Evolutionary conservation across 257 asterid species (phyloP).

Genomic region (Catharanthus roseus): DNA sequence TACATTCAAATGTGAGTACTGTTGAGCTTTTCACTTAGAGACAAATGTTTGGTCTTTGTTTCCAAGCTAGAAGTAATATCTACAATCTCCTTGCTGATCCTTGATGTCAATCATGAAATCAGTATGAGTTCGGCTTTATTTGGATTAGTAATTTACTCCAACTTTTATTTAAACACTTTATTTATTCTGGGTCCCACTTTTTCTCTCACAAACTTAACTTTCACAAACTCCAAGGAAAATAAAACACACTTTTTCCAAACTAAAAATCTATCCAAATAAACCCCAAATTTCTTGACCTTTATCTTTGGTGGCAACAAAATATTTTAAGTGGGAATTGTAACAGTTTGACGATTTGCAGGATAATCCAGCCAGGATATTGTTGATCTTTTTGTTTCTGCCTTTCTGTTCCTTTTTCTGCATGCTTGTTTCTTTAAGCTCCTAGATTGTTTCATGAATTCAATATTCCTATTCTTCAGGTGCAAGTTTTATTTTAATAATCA

Average conservation of each 20-base stretch:
- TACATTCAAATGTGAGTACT: slow-evolving; percentile 68
- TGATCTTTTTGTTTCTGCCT: not conserved
- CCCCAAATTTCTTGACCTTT: too few species aligned
- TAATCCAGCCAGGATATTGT: not conserved
- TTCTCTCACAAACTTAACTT: too few species aligned
- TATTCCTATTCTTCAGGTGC: not conserved
- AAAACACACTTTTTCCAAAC: too few species aligned
- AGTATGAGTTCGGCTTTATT: not conserved
- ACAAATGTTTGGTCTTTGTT: not conserved
- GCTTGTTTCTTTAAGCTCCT: not conserved
- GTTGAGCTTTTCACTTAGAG: slow-evolving; percentile 1
- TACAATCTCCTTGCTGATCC: not conserved
- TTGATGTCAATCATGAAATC: not conserved
- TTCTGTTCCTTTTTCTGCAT: not conserved
- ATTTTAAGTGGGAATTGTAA: not conserved
- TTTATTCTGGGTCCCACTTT: too few species aligned
- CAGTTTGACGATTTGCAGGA: not conserved
- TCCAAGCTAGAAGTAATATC: not conserved
- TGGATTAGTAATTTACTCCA: too few species aligned
- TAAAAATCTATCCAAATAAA: not conserved
- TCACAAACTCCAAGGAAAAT: too few species aligned
- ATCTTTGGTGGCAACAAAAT: not conserved
- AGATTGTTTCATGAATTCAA: not conserved
- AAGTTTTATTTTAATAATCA: not conserved
- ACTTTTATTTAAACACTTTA: too few species aligned